Conservation (phyloP, 228 moss, liverwort and hornwort species). For the Sphagnum fallax region DNA sequence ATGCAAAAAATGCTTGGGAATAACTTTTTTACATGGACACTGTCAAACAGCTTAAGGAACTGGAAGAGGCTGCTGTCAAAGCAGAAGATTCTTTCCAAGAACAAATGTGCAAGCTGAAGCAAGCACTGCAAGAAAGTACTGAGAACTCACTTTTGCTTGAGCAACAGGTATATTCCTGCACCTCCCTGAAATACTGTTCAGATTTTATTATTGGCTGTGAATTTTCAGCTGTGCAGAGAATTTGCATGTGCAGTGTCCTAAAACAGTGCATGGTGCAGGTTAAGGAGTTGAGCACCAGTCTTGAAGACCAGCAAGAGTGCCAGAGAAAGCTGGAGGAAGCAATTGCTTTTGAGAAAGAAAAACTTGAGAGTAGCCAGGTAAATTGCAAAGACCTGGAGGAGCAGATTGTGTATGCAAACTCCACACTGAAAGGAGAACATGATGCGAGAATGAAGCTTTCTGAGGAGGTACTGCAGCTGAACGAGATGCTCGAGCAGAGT, state of each 20-base stretch:
- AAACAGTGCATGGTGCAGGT: constrained; percentile 30
- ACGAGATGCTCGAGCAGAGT: constrained; percentile 21
- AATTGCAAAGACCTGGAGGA: constrained; percentile 20
- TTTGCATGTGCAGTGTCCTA: not conserved
- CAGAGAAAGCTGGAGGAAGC: constrained; percentile 46
- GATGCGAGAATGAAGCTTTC: constrained; percentile 26
- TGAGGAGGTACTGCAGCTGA: constrained; percentile 24
- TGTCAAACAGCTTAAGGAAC: constrained; percentile 37
- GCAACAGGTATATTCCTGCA: constrained; percentile 40
- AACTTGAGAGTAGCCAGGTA: constrained; percentile 12
- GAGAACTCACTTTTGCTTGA: constrained; percentile 29
- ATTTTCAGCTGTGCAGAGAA: not conserved
- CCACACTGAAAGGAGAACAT: constrained; percentile 11
- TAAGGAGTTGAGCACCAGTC: constrained; percentile 30
- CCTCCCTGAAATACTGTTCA: not conserved
- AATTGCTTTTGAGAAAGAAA: constrained; percentile 25
- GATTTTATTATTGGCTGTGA: not conserved
- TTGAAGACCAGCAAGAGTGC: constrained; percentile 30
- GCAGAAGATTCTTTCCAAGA: constrained; percentile 36
- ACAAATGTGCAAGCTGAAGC: constrained; percentile 39
- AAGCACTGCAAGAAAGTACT: constrained; percentile 36
- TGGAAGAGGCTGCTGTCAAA: constrained; percentile 21
- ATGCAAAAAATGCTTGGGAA: not conserved
- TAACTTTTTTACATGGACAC: not conserved
- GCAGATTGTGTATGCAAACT: constrained; percentile 17